Evolutionary conservation across 1,284 basidiomycete genomes (phyloP).

Genomic region (Trichosporon ovoides): DNA sequence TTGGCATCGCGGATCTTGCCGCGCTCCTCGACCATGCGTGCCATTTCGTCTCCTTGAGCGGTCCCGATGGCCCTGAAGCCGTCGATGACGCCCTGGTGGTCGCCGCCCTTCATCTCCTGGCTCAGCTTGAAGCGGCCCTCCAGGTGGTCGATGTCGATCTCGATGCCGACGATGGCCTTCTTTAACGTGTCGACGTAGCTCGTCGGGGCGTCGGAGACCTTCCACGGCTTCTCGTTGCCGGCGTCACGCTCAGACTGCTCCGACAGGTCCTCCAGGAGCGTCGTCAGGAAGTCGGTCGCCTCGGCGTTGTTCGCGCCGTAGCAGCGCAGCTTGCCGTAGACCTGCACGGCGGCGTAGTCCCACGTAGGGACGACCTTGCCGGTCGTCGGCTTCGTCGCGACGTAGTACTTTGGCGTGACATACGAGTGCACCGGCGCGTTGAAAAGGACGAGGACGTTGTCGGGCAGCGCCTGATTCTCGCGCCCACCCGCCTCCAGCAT

Average conservation of each 20-base stretch:
- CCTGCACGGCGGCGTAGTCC: conserved; percentile 48
- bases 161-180: conserved; percentile 49
- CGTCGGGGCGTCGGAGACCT: conserved; percentile 46
- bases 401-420: conserved; percentile 46
- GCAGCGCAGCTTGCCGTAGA: conserved; percentile 40
- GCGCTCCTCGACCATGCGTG: conserved; percentile 32
- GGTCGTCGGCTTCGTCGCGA: conserved; percentile 40
- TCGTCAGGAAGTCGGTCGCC: conserved; percentile 28
- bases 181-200: conserved; percentile 46
- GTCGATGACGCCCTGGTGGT: conserved; percentile 46
- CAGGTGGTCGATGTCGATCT: conserved; percentile 44
- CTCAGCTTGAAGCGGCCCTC: conserved; percentile 50
- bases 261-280: conserved; percentile 39
- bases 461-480: conserved; percentile 15
- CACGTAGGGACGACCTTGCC: conserved; percentile 50
- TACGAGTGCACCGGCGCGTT: conserved; percentile 42
- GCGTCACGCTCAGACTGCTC: conserved; percentile 25
- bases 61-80: conserved; percentile 40
- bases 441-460: conserved; percentile 47
- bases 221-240: conserved; percentile 34
- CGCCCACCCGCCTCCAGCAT: conserved; percentile 22
- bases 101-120: conserved; percentile 44
- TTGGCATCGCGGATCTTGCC: conserved; percentile 16
- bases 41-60: conserved; percentile 34
- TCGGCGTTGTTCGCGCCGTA: conserved; percentile 24